phyloP scores from a whole-genome alignment of 306 rosid species.

The Lithocarpus polystachyus region DNA sequence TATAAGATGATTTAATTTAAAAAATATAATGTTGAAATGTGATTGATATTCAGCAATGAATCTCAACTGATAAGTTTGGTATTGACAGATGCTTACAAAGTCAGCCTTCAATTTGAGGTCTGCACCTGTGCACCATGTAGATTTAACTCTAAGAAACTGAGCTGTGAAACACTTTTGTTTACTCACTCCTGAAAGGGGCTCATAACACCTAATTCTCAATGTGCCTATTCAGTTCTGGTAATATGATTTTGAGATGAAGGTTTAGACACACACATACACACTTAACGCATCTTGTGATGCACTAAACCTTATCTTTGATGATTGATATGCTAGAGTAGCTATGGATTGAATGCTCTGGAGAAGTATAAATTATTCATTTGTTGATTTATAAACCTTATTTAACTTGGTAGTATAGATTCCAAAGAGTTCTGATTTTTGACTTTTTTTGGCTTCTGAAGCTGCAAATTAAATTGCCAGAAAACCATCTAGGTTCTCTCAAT shows the following conservation, averaged over 20 bases:
- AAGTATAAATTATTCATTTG: background rate
- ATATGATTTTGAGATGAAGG: too few species aligned
- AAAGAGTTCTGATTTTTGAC: background rate
- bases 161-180: background rate
- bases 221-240: background rate
- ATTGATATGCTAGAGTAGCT: background rate
- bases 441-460: background rate
- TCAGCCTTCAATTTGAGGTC: background rate
- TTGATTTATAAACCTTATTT: background rate
- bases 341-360: background rate
- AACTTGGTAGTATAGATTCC: background rate
- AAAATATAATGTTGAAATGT: background rate
- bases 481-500: constrained; percentile 18
- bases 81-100: background rate
- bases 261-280: too few species aligned
- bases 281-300: too few species aligned
- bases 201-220: background rate
- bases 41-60: background rate
- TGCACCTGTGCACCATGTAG: background rate
- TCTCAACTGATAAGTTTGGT: background rate
- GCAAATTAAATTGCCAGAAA: constrained; percentile 12
- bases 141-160: background rate
- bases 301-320: background rate
- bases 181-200: background rate
- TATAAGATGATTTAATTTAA: background rate